phyloP scores from a whole-genome alignment of 495 filamentous ascomycete genomes.

The Aspergillus coremiiformis region DNA sequence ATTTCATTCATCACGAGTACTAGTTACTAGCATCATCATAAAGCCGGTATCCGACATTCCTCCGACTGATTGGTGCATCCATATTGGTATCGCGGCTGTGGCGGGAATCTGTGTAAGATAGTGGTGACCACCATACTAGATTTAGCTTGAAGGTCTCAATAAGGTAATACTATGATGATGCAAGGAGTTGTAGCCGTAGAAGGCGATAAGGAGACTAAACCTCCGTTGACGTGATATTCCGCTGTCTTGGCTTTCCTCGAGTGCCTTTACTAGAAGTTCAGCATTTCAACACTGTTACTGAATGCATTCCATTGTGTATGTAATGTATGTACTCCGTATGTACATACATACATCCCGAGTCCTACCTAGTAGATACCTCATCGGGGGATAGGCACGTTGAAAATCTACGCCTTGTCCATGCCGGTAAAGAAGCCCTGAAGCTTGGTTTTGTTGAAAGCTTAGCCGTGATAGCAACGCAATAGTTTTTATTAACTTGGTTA shows the following conservation, averaged over 20 bases:
- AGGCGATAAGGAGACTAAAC: not conserved
- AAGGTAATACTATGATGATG: not conserved
- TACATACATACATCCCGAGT: too few species aligned
- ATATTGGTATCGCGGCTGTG: conserved; percentile 23
- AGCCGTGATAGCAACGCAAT: too few species aligned
- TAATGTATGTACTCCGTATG: too few species aligned
- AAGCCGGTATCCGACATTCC: not conserved
- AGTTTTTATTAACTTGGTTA: too few species aligned
- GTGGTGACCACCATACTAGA: not conserved
- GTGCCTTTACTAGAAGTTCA: not conserved
- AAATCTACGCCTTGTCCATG: too few species aligned
- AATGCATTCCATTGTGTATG: not conserved
- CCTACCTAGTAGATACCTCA: not conserved
- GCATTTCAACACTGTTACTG: not conserved
- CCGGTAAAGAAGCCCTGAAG: too few species aligned
- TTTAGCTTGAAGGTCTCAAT: not conserved
- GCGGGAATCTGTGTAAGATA: conserved; percentile 13
- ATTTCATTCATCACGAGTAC: too few species aligned
- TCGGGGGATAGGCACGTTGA: not conserved
- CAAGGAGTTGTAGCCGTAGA: not conserved
- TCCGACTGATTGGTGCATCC: conserved; percentile 6
- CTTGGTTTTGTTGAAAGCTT: not conserved
- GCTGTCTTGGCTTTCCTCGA: not conserved
- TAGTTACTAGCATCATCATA: not conserved
- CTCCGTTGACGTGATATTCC: not conserved